phyloP scores from a whole-genome alignment of 768 basidiomycete species.

The Tulasnella sp. region DNA sequence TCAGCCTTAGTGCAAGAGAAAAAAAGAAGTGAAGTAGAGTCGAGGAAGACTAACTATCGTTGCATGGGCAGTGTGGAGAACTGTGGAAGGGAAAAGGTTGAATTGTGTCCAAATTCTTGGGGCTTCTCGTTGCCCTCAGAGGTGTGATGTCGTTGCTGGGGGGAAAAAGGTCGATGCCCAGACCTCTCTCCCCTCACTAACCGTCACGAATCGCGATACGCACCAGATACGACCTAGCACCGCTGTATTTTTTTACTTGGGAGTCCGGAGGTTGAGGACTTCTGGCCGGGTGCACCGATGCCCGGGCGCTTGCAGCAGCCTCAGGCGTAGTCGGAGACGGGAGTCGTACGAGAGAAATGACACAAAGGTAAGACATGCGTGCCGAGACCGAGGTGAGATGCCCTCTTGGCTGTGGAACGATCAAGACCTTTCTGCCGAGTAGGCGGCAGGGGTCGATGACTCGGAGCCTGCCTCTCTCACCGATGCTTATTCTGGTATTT shows the following conservation, averaged over 20 bases:
- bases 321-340: neutral
- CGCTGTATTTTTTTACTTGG: neutral
- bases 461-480: neutral
- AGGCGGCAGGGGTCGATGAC: neutral
- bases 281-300: slow-evolving; percentile 2
- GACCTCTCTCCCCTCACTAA: neutral
- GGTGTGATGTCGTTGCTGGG: slow-evolving; percentile 4
- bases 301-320: neutral
- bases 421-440: neutral
- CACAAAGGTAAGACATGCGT: neutral
- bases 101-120: slow-evolving; percentile 7
- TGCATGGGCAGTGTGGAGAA: neutral
- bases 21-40: neutral
- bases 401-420: neutral
- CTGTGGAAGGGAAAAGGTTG: neutral
- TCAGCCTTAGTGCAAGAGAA: slow-evolving; percentile 9
- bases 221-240: neutral
- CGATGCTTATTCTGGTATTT: neutral
- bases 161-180: slow-evolving; percentile 9
- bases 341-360: neutral
- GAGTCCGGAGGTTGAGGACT: neutral
- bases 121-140: neutral
- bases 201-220: neutral
- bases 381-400: neutral
- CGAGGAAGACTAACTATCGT: neutral